Percentiles rank a stretch among this genome's conserved stretches.
phyloP scores from a whole-genome alignment of 2,329 filamentous ascomycete species.

The Beauveria asiatica region DNA sequence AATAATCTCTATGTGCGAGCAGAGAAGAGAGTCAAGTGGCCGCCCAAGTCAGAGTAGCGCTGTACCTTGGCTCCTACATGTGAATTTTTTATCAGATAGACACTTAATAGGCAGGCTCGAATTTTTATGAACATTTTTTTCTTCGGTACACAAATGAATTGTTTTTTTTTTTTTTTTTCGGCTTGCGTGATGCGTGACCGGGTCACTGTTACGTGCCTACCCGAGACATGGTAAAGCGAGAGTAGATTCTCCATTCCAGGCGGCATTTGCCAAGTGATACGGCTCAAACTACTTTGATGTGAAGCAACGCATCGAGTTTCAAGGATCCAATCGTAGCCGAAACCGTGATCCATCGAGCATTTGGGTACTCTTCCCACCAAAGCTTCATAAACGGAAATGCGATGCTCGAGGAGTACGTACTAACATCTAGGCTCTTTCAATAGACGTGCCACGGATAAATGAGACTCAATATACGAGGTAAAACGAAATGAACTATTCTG shows the following conservation, averaged over 20 bases:
- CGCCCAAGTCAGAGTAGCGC: slow-evolving; percentile 19
- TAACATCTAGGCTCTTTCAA: too few species aligned
- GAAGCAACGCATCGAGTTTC: too few species aligned
- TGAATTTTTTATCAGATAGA: background rate
- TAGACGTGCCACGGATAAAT: too few species aligned
- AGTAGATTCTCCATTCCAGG: background rate
- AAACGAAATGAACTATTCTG: too few species aligned
- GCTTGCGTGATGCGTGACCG: background rate
- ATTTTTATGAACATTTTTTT: background rate
- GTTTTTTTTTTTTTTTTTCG: too few species aligned
- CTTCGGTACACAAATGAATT: background rate
- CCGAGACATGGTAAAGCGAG: background rate
- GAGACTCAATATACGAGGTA: too few species aligned
- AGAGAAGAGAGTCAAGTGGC: slow-evolving; percentile 40
- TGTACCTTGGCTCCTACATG: background rate
- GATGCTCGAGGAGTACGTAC: too few species aligned
- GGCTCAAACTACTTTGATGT: too few species aligned
- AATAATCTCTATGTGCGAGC: slow-evolving; percentile 46
- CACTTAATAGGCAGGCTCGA: background rate
- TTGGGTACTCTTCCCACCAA: too few species aligned
- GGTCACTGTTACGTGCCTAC: background rate
- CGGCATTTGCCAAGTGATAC: background rate
- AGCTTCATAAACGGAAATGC: too few species aligned
- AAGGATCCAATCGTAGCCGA: too few species aligned
- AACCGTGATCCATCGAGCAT: too few species aligned